Evolutionary conservation across 306 rosid species (phyloP).

Genomic region (Pterocarpus macrocarpus): DNA sequence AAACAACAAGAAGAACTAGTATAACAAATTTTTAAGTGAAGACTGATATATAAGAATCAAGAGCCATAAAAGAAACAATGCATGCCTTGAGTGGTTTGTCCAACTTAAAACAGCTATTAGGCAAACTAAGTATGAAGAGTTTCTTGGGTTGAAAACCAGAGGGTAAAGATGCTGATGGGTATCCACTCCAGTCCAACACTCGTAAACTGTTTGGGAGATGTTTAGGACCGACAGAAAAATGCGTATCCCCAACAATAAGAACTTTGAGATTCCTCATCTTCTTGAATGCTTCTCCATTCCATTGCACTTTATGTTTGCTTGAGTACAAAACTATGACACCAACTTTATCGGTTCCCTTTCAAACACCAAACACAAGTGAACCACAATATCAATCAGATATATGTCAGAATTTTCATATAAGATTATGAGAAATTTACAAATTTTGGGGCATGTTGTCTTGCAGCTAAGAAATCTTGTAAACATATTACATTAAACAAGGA

Average conservation of each 20-base stretch:
- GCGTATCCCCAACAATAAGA: background rate
- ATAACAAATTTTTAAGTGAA: too few species aligned
- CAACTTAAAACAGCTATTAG: background rate
- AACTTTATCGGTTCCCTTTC: constrained; percentile 29
- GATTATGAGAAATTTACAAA: background rate
- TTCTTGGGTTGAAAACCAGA: constrained; percentile 29
- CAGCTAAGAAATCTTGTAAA: background rate
- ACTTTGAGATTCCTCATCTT: constrained; percentile 28
- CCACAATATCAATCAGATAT: background rate
- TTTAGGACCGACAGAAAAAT: background rate
- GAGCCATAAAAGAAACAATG: background rate
- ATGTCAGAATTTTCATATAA: background rate
- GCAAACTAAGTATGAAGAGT: constrained; percentile 3
- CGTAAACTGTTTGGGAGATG: constrained; percentile 42
- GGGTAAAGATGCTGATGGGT: constrained; percentile 42
- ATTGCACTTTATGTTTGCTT: constrained; percentile 13
- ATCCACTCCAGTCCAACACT: constrained; percentile 32
- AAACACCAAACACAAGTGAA: background rate
- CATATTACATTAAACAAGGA: background rate
- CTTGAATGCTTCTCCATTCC: constrained; percentile 39
- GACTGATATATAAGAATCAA: too few species aligned
- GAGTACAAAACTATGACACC: constrained; percentile 24
- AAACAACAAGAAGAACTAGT: too few species aligned
- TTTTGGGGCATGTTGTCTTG: too few species aligned
- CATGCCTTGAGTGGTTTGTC: constrained; percentile 6